A percentile compares a stretch with the other conserved stretches of the same genome.
phyloP scores from a whole-genome alignment of 1,139 yeast species.

The Scheffersomyces cryptocercus region DNA sequence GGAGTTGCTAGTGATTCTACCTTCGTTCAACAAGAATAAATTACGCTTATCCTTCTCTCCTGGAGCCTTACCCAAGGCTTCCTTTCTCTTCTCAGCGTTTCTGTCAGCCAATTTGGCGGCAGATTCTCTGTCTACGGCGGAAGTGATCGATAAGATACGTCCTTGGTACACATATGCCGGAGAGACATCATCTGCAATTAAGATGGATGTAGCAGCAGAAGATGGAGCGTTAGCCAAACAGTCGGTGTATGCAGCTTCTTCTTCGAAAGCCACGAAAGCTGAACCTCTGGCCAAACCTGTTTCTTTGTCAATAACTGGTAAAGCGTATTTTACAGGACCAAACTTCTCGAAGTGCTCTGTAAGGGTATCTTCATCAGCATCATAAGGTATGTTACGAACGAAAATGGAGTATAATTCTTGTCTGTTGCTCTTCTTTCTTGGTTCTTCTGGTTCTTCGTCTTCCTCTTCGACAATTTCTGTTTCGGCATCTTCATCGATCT shows the following conservation, averaged over 20 bases:
- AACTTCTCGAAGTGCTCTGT: constrained; percentile 77
- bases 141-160: constrained; percentile 77
- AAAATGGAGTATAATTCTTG: constrained; percentile 75
- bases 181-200: constrained; percentile 89
- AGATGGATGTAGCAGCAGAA: constrained; percentile 71
- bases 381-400: constrained; percentile 92
- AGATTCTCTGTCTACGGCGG: constrained; percentile 86
- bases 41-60: constrained; percentile 83
- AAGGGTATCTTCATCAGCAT: constrained; percentile 79
- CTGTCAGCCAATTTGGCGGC: constrained; percentile 76
- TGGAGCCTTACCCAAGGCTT: constrained; percentile 76
- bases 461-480: constrained; percentile 29
- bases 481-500: constrained; percentile 19
- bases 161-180: constrained; percentile 92
- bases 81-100: constrained; percentile 72
- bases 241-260: constrained; percentile 59
- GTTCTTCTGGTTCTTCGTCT: constrained; percentile 30
- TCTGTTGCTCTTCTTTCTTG: constrained; percentile 50
- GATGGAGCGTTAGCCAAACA: constrained; percentile 82
- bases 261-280: constrained; percentile 85
- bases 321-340: constrained; percentile 89
- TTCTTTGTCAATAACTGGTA: constrained; percentile 85
- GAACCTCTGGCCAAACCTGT: constrained; percentile 92
- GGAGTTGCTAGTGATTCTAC: constrained; percentile 81
- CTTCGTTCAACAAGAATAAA: constrained; percentile 85